Percentiles rank a stretch among this genome's conserved stretches.
Conservation (phyloP, 768 basidiomycete species). For the Pleurotus salmoneostramineus region DNA sequence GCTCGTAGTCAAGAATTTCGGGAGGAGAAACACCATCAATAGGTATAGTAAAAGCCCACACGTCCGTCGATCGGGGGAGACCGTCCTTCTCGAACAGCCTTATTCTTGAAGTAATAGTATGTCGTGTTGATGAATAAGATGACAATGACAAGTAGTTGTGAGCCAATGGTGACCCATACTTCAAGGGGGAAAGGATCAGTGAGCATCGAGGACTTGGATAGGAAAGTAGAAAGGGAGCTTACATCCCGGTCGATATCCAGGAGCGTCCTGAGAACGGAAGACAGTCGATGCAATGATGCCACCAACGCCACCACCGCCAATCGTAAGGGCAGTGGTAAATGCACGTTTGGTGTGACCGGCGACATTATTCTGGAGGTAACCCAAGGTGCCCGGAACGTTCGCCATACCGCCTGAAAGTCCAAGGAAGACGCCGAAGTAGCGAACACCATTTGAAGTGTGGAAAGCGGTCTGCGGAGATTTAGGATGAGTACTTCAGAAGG, state of each 20-base stretch:
- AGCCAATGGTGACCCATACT: neutral
- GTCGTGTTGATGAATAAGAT: neutral
- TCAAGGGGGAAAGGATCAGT: no score
- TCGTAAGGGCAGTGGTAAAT: slow-evolving; percentile 31
- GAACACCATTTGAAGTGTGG: neutral
- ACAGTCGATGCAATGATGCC: slow-evolving; percentile 35
- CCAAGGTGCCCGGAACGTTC: slow-evolving; percentile 30
- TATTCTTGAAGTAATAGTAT: neutral
- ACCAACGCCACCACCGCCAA: slow-evolving; percentile 32
- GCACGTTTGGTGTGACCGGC: slow-evolving; percentile 33
- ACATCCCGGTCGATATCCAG: slow-evolving; percentile 15
- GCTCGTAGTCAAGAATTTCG: neutral
- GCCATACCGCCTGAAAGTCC: slow-evolving; percentile 29
- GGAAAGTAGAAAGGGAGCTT: neutral
- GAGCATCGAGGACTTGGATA: no score
- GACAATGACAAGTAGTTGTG: neutral
- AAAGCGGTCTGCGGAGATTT: neutral
- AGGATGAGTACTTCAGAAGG: neutral
- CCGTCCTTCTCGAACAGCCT: neutral
- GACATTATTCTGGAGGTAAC: slow-evolving; percentile 23
- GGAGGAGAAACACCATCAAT: neutral
- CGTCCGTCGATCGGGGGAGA: neutral
- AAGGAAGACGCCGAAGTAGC: slow-evolving; percentile 23
- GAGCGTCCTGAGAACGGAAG: slow-evolving; percentile 30
- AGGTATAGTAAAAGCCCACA: neutral